Evolutionary conservation across 78 protist genomes (phyloP).

Genomic region (Monosiga brevicollis): DNA sequence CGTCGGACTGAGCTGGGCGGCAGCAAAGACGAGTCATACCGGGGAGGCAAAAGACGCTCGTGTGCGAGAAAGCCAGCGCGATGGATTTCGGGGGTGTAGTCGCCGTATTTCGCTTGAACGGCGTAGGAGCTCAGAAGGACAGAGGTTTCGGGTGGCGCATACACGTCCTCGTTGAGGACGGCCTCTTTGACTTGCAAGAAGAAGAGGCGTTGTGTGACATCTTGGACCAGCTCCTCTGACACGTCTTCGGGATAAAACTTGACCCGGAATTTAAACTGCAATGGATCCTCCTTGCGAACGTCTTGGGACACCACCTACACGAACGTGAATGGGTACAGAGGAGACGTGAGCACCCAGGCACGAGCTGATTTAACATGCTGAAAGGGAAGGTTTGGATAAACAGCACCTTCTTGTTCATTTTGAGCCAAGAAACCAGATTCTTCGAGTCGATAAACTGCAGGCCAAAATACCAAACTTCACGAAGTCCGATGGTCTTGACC

Average conservation of each 20-base stretch:
- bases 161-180: background rate
- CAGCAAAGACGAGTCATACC: too few species aligned
- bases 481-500: slow-evolving; percentile 1
- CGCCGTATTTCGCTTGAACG: slow-evolving; percentile 7
- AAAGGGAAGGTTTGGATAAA: background rate
- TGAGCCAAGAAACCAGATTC: background rate
- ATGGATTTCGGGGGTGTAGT: background rate
- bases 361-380: background rate
- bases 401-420: slow-evolving; percentile 3
- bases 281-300: background rate
- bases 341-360: background rate
- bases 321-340: background rate
- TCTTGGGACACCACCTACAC: background rate
- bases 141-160: slow-evolving; percentile 3
- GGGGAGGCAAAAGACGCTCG: background rate
- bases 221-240: slow-evolving; percentile 4
- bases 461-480: slow-evolving; percentile 6
- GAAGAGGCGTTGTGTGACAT: background rate
- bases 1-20: too few species aligned
- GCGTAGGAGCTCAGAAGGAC: slow-evolving; percentile 5
- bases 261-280: background rate
- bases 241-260: slow-evolving; percentile 13
- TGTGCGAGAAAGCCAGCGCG: background rate
- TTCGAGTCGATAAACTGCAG: background rate
- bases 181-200: background rate